phyloP scores from a whole-genome alignment of 371 early-diverging fungal genomes.

The Chytridium lagenaria region DNA sequence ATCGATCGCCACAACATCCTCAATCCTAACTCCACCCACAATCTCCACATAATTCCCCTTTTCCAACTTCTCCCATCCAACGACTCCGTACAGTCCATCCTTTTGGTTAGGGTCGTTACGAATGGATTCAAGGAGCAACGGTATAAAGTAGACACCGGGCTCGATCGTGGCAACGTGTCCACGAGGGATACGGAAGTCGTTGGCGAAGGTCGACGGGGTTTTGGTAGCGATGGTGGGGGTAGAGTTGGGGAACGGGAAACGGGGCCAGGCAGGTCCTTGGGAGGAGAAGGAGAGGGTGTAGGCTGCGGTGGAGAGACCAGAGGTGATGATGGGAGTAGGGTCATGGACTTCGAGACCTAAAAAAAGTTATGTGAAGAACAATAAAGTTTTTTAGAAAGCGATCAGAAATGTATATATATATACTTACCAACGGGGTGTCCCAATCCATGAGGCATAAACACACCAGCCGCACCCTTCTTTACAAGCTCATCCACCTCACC shows the following conservation, averaged over 20 bases:
- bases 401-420: not conserved
- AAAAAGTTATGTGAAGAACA: not conserved
- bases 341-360: conserved; percentile 54
- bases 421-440: conserved; percentile 50
- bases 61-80: conserved; percentile 71
- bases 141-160: conserved; percentile 58
- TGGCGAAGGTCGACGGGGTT: conserved; percentile 15
- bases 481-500: conserved; percentile 39
- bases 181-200: conserved; percentile 33
- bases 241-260: not conserved
- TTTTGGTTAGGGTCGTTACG: conserved; percentile 56
- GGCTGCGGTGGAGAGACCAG: not conserved
- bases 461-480: conserved; percentile 13
- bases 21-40: conserved; percentile 88
- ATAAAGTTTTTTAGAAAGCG: not conserved
- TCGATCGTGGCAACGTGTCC: conserved; percentile 52
- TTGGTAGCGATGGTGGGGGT: not conserved
- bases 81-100: conserved; percentile 73
- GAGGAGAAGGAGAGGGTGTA: not conserved
- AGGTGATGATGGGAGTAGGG: conserved; percentile 42
- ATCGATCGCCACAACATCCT: conserved; percentile 74
- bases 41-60: conserved; percentile 64
- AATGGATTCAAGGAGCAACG: conserved; percentile 37
- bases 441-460: conserved; percentile 56
- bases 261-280: not conserved